Conservation (phyloP, 2,329 filamentous ascomycete species). For the Emergomyces orientalis region DNA sequence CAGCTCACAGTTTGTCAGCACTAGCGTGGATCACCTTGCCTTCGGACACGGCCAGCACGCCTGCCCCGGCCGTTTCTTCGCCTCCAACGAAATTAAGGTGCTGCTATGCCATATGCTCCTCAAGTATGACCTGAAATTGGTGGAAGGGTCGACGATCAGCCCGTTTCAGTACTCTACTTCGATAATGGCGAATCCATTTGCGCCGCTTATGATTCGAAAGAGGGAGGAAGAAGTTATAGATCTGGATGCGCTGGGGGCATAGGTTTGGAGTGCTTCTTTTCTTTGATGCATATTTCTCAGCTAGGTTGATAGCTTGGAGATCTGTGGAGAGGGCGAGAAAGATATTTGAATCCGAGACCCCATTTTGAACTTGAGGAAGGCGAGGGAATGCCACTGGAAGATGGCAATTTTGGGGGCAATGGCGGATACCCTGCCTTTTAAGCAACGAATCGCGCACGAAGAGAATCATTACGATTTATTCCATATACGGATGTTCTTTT, state of each 20-base stretch:
- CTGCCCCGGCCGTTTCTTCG: slow-evolving; percentile 49
- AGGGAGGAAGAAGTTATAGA: slow-evolving; percentile 4
- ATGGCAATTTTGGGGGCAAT: background rate
- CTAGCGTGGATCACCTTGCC: slow-evolving; percentile 22
- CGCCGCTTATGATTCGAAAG: slow-evolving; percentile 4
- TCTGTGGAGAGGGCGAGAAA: background rate
- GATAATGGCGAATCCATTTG: slow-evolving; percentile 26
- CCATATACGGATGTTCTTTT: background rate
- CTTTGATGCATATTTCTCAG: background rate
- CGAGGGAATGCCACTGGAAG: background rate
- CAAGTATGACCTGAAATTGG: slow-evolving; percentile 45
- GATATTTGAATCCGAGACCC: background rate
- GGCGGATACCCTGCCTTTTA: background rate
- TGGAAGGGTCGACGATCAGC: slow-evolving; percentile 32
- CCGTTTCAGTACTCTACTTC: slow-evolving; percentile 40
- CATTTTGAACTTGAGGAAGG: too few relatives aligned
- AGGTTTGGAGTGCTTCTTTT: background rate
- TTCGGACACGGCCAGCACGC: slow-evolving; percentile 33
- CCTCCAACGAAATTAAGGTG: slow-evolving; percentile 48
- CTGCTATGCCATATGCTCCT: slow-evolving; percentile 43
- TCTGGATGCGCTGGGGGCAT: slow-evolving; percentile 2
- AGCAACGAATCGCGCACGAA: background rate
- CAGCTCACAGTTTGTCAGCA: slow-evolving; percentile 24
- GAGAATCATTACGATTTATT: background rate
- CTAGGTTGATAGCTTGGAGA: background rate